These are phyloP conservation scores for Saksenaea vasiformis DNA, from an alignment of 371 early-diverging fungal species.

Conservation along the genomic window DNA sequence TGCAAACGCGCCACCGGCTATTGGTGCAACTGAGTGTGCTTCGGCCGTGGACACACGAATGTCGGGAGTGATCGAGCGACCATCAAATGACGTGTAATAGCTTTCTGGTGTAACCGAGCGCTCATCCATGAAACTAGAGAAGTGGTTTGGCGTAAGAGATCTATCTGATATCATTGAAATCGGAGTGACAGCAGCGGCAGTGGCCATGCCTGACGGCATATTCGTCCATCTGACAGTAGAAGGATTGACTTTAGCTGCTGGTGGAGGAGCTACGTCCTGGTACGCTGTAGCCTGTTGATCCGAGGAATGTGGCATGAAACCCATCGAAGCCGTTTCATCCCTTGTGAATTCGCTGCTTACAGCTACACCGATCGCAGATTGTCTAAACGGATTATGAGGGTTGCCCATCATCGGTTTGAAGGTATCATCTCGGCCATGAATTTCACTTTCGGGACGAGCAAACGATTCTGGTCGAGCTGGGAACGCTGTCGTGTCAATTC, in stretches of 20 bases:
- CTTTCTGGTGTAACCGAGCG: background rate
- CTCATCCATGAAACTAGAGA: background rate
- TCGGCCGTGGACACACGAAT: background rate
- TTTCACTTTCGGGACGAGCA: conserved; percentile 20
- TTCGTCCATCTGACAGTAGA: conserved; percentile 31
- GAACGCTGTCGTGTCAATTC: background rate
- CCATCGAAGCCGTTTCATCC: background rate
- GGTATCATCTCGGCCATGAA: conserved; percentile 6
- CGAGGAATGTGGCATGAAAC: background rate
- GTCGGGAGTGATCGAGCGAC: background rate
- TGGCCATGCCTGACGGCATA: conserved; percentile 27
- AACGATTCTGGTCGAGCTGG: conserved; percentile 19
- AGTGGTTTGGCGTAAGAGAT: background rate
- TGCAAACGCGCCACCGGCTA: too few species aligned
- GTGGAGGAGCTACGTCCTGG: background rate
- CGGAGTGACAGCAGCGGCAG: conserved; percentile 38
- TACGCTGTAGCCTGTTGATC: background rate
- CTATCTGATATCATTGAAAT: conserved; percentile 11
- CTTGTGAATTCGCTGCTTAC: conserved; percentile 15
- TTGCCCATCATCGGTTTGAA: conserved; percentile 9
- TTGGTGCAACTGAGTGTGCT: too few species aligned
- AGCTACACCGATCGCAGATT: conserved; percentile 27
- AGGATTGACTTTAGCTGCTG: conserved; percentile 4
- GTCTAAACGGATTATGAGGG: conserved; percentile 40
- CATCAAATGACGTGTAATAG: background rate